These are phyloP conservation scores for Acer yangbiense DNA, from an alignment of 345 rosid genomes.

Conservation along the genomic window DNA sequence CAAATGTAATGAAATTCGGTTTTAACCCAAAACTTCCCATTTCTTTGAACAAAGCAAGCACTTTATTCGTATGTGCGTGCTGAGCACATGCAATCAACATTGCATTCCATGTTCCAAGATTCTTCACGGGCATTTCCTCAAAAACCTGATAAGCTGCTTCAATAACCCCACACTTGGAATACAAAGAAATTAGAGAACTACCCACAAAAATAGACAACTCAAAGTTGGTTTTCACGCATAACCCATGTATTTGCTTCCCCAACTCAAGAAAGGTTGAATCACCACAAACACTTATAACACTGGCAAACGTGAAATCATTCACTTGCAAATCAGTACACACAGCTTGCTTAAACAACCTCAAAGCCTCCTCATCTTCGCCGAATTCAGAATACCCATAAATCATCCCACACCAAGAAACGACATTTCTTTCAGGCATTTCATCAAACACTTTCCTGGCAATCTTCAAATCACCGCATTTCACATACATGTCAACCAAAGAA, in stretches of 20 bases:
- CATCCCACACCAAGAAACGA: conserved; percentile 96
- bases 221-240: conserved; percentile 73
- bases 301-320: conserved; percentile 79
- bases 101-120: conserved; percentile 89
- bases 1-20: conserved; percentile 82
- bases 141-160: conserved; percentile 67
- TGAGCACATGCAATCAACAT: conserved; percentile 87
- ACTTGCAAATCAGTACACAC: conserved; percentile 54
- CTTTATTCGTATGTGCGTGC: conserved; percentile 54
- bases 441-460: conserved; percentile 72
- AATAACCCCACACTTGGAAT: conserved; percentile 75
- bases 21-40: conserved; percentile 56
- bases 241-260: conserved; percentile 82
- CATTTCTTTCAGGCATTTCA: conserved; percentile 81
- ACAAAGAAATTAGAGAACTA: conserved; percentile 74
- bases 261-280: conserved; percentile 70
- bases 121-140: conserved; percentile 49
- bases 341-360: conserved; percentile 67
- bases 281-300: conserved; percentile 78
- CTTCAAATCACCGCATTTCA: conserved; percentile 60
- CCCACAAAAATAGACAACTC: conserved; percentile 75
- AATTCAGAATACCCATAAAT: conserved; percentile 76
- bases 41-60: conserved; percentile 54
- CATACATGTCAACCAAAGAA: conserved; percentile 84
- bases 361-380: conserved; percentile 72